Base-by-base conservation (phyloP, 768 basidiomycete genomes). In the Lanmaoa rubissima region DNA sequence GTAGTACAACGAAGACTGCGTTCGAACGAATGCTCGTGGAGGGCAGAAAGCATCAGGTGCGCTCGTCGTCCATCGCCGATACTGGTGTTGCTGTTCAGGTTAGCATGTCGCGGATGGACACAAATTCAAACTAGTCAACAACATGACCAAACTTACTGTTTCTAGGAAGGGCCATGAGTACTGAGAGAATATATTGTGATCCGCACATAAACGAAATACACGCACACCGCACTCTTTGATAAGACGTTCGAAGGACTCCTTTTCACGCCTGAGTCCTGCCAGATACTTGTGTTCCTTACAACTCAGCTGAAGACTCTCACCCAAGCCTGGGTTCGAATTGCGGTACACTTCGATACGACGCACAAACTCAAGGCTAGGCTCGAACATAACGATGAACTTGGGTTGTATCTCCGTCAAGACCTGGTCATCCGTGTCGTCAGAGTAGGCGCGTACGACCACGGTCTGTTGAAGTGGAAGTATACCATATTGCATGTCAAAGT, bases 251-350 rank as follows among this genome's bases (percentile, higher is more conserved):
- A 98, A 98, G 0, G 94, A 86, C 51, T 96, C 90, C 69, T 97
- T 98, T 75, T 99, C 97, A 57, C 86, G 84, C 47, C 94, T 78
- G 32, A 98, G 82, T 3, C 86, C 89, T 31, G 90, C 88, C 32
- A 99, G 81, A 71, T 97, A 99, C 69, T 91, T 91, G 71, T 96
- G 94, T 64, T 99, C 97, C 70, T 99, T 96, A 60, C 89, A 90
- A 46, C 92, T 95, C 64, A 90, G 84, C 54, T 85, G 81, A 72
- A 98, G 2, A 98, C 89, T 14, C 95, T 79, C 85, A 0, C 81
- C 87, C 7, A 96, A 72, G 0, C 92, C 92, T 0, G 92, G 88
- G 73, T 88, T 86, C 4, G 88, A 84, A 54, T 86, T 89, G 63
- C 90, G 85, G 70, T 96, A 98, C 51, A 92, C 95, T 80, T 99